These are phyloP conservation scores for Coemansia asiatica DNA, from an alignment of 192 early-diverging fungal species.

Conservation along the genomic window DNA sequence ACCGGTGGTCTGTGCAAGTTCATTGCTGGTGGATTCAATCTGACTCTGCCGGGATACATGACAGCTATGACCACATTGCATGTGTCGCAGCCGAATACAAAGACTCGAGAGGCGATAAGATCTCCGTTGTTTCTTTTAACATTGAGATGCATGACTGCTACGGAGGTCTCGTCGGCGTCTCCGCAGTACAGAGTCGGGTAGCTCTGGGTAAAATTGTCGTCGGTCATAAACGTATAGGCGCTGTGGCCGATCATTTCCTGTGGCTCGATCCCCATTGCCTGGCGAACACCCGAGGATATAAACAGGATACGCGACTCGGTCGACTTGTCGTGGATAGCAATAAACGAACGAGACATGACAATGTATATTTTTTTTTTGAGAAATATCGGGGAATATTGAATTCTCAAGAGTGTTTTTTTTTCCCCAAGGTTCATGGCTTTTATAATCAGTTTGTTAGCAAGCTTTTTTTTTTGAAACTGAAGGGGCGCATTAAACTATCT, in stretches of 20 bases:
- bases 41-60: not conserved
- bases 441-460: no score
- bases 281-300: constrained; percentile 11
- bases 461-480: no score
- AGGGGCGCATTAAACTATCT: not conserved
- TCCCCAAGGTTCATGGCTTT: no score
- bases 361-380: not conserved
- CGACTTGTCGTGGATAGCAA: constrained; percentile 17
- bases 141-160: constrained; percentile 8
- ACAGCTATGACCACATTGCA: constrained; percentile 8
- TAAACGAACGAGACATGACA: constrained; percentile 7
- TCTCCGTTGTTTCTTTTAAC: not conserved
- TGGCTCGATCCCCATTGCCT: constrained; percentile 9
- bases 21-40: not conserved
- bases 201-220: not conserved
- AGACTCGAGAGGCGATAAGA: not conserved
- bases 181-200: not conserved
- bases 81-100: constrained; percentile 12
- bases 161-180: constrained; percentile 5
- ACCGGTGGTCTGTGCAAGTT: not conserved
- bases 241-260: constrained; percentile 13
- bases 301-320: constrained; percentile 11
- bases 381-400: not conserved
- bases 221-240: constrained; percentile 6
- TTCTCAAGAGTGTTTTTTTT: no score